These are phyloP conservation scores for Imleria badia DNA, from an alignment of 768 basidiomycete genomes.

Conservation along the genomic window DNA sequence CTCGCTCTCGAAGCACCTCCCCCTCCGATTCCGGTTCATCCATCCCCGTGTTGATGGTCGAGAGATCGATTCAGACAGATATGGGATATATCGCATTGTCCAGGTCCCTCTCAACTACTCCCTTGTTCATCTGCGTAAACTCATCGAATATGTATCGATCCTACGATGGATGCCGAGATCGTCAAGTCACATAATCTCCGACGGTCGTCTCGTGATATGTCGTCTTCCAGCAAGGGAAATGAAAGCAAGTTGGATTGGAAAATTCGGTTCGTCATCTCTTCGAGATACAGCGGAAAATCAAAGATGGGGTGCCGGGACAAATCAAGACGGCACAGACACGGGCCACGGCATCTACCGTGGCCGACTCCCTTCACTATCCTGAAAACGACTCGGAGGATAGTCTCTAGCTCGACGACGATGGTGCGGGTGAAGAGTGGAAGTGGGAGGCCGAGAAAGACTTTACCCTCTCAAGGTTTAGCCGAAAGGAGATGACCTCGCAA, in stretches of 20 bases:
- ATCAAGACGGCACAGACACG: constrained; percentile 51
- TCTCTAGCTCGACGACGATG: constrained; percentile 29
- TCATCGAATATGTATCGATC: constrained; percentile 47
- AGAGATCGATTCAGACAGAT: constrained; percentile 37
- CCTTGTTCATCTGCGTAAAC: constrained; percentile 59
- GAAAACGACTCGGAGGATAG: constrained; percentile 40
- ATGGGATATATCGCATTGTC: constrained; percentile 61
- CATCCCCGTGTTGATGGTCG: no score
- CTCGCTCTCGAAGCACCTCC: no score
- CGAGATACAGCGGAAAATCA: constrained; percentile 52
- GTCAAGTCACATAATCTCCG: constrained; percentile 17
- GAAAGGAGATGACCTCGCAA: constrained; percentile 36
- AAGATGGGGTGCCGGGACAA: constrained; percentile 49
- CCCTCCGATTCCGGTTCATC: no score
- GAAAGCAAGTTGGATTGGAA: constrained; percentile 16
- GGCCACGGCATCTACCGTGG: constrained; percentile 50
- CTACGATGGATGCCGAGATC: constrained; percentile 25
- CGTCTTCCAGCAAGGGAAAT: constrained; percentile 21
- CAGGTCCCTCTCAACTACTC: constrained; percentile 74
- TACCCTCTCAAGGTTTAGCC: constrained; percentile 60
- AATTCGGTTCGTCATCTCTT: constrained; percentile 50
- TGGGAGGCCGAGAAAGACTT: constrained; percentile 75
- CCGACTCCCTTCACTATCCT: constrained; percentile 47
- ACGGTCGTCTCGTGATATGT: constrained; percentile 22
- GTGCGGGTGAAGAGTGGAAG: constrained; percentile 50